A percentile compares a stretch with the other conserved stretches of the same genome.
These are phyloP conservation scores for Corchorus capsularis DNA, from an alignment of 345 rosid species.

Conservation along the genomic window DNA sequence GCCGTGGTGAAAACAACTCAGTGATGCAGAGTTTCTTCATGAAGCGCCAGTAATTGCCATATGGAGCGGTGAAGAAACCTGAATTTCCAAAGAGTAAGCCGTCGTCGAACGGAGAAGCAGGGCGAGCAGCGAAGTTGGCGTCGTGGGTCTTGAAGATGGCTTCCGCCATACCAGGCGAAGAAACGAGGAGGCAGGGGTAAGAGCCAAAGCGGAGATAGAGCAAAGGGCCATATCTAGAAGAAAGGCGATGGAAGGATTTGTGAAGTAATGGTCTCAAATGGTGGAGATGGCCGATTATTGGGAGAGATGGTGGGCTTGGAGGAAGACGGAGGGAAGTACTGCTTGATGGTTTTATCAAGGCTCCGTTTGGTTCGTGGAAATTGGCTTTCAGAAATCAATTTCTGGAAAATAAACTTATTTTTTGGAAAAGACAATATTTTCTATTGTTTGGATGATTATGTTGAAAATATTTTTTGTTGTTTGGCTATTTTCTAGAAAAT, in stretches of 20 bases:
- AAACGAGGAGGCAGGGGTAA: constrained; percentile 35
- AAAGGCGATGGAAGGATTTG: constrained; percentile 35
- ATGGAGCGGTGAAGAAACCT: constrained; percentile 35
- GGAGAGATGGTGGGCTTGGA: constrained; percentile 19
- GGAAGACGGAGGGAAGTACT: constrained; percentile 39
- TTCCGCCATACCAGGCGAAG: constrained; percentile 36
- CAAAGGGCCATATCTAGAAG: constrained; percentile 41
- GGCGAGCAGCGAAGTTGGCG: constrained; percentile 24
- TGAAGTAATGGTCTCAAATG: constrained; percentile 29
- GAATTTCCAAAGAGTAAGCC: constrained; percentile 25
- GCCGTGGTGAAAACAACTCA: constrained; percentile 34
- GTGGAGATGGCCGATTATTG: constrained; percentile 51
- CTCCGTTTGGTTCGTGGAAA: too few species aligned
- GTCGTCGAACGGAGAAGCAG: constrained; percentile 24
- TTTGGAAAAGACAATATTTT: too few species aligned
- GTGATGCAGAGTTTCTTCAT: constrained; percentile 48
- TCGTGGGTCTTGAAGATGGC: constrained; percentile 35
- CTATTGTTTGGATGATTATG: too few species aligned
- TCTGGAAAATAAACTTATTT: too few species aligned
- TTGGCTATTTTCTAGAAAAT: too few species aligned
- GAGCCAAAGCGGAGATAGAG: constrained; percentile 37
- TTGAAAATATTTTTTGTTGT: too few species aligned
- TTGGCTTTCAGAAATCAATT: too few species aligned
- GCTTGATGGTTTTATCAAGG: constrained; percentile 26
- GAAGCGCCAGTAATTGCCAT: constrained; percentile 53